Evolutionary conservation across 2,329 filamentous ascomycete genomes (phyloP).

Genomic region (Phialophora tarda): DNA sequence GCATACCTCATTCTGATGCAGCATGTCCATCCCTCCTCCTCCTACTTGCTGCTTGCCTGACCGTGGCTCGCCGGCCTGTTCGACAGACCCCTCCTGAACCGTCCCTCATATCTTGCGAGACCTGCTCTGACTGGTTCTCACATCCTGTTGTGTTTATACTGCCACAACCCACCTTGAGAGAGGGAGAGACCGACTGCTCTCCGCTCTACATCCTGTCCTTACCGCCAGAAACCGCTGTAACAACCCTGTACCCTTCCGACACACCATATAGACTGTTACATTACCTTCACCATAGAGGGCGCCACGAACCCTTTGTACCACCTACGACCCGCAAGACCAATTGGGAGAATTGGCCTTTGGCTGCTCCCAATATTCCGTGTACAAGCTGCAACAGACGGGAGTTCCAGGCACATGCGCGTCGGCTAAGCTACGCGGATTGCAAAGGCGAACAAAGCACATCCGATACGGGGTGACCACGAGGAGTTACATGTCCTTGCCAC

Average conservation of each 20-base stretch:
- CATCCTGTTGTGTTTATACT: slow-evolving; percentile 21
- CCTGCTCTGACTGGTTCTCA: slow-evolving; percentile 30
- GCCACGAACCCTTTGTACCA: slow-evolving; percentile 15
- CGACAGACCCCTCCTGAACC: slow-evolving; percentile 23
- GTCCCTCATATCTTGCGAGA: slow-evolving; percentile 28
- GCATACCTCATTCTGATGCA: slow-evolving; percentile 24
- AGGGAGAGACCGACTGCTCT: slow-evolving; percentile 12
- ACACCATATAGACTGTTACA: slow-evolving; percentile 16
- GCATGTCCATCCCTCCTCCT: slow-evolving; percentile 27
- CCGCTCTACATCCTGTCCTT: slow-evolving; percentile 36
- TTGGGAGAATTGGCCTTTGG: background rate
- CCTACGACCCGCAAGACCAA: slow-evolving; percentile 5
- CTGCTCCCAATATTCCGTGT: background rate
- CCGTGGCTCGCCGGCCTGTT: slow-evolving; percentile 18
- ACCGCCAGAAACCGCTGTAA: slow-evolving; percentile 27
- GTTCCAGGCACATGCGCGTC: slow-evolving; percentile 12
- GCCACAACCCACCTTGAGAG: slow-evolving; percentile 24
- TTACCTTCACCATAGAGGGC: slow-evolving; percentile 10
- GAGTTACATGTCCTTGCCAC: slow-evolving; percentile 26
- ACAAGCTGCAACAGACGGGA: slow-evolving; percentile 1
- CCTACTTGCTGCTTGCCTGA: slow-evolving; percentile 33
- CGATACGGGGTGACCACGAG: slow-evolving; percentile 5
- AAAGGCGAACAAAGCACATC: slow-evolving; percentile 2
- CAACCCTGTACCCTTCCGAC: slow-evolving; percentile 14
- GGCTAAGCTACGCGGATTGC: slow-evolving; percentile 8